These are phyloP conservation scores for Candida glaebosa DNA, from an alignment of 805 yeast species.

Conservation along the genomic window DNA sequence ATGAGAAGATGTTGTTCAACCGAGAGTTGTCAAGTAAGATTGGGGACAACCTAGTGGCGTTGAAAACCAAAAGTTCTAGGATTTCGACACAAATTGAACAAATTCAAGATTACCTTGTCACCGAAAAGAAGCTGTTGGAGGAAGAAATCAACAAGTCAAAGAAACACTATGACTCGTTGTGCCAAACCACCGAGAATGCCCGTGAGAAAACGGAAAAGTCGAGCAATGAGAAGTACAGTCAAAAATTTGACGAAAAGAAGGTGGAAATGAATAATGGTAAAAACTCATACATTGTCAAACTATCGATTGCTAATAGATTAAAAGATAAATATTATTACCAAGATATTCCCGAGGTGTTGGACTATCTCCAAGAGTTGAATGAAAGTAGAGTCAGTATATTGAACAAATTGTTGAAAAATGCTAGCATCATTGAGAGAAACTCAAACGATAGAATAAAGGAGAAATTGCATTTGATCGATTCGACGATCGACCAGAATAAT, in stretches of 20 bases:
- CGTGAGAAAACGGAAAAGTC: slow-evolving; percentile 69
- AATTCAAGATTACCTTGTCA: slow-evolving; percentile 56
- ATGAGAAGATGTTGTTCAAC: slow-evolving; percentile 58
- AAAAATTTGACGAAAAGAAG: slow-evolving; percentile 59
- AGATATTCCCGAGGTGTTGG: slow-evolving; percentile 88
- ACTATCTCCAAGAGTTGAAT: slow-evolving; percentile 77
- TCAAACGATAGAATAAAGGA: slow-evolving; percentile 45
- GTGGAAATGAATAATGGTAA: slow-evolving; percentile 85
- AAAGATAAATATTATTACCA: slow-evolving; percentile 92
- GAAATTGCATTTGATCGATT: slow-evolving; percentile 48
- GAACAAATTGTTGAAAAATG: slow-evolving; percentile 64
- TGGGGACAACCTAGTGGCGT: slow-evolving; percentile 54
- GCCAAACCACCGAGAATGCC: slow-evolving; percentile 76
- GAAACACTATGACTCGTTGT: slow-evolving; percentile 73
- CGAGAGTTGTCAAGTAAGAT: slow-evolving; percentile 58
- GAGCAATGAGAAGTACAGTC: slow-evolving; percentile 45
- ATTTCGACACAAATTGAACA: slow-evolving; percentile 54
- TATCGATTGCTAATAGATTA: slow-evolving; percentile 81
- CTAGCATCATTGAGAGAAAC: slow-evolving; percentile 56
- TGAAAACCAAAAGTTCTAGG: slow-evolving; percentile 51
- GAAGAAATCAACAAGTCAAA: slow-evolving; percentile 63
- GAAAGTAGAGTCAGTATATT: slow-evolving; percentile 71
- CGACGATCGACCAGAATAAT: slow-evolving; percentile 62
- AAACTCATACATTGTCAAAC: slow-evolving; percentile 74
- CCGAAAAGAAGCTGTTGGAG: slow-evolving; percentile 46